Base-by-base conservation (phyloP, 495 filamentous ascomycete genomes). In the Amniculicola lignicola region DNA sequence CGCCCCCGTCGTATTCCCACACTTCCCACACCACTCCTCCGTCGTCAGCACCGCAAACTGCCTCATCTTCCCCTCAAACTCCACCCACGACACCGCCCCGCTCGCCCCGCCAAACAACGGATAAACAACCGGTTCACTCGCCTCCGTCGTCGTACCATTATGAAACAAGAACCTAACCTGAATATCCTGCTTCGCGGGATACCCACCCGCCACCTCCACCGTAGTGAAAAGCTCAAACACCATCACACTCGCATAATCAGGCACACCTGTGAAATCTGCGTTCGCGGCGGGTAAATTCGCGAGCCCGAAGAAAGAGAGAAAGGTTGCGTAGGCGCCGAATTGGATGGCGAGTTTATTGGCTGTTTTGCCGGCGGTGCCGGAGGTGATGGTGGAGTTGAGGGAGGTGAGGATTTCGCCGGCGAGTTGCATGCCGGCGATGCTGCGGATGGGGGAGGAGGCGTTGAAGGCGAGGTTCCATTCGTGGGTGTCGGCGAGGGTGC, bases 121-220 rank as follows among this genome's bases (percentile, higher is more conserved):
- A 68, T 81, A 91, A 3, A 74, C 63, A 1, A 48, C 57, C 5
- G 85, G 78, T 21, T 73, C 67, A 23, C 67, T 70, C 9, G 65
- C 58, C 16, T 75, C 69, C n/a, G 78, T 77, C 12, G 80, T 76
- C 12, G 86, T 86, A 37, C 86, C 86, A 66, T 94, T 94, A 61
- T 82, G 78, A 69, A 91, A 82, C 10, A 87, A 70, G 72, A 91
- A 90, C 33, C 89, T 82, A 24, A 95, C 84, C 55, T 75, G 81
- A 31, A 92, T 75, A 37, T 88, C 76, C 16, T 78, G 70, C 5
- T 66, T 58, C 27, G 64, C 62, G 0, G 86, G 84, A 57, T 77
- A 85, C 67, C 57, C 65, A 55, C 16, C 57, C 9, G 16, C 25
- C 2, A 54, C 65, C 55, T 65, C 54, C 68, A 69, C 72, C 14